Conservation (phyloP, 192 early-diverging fungal genomes). For the Coemansia pectinata region DNA sequence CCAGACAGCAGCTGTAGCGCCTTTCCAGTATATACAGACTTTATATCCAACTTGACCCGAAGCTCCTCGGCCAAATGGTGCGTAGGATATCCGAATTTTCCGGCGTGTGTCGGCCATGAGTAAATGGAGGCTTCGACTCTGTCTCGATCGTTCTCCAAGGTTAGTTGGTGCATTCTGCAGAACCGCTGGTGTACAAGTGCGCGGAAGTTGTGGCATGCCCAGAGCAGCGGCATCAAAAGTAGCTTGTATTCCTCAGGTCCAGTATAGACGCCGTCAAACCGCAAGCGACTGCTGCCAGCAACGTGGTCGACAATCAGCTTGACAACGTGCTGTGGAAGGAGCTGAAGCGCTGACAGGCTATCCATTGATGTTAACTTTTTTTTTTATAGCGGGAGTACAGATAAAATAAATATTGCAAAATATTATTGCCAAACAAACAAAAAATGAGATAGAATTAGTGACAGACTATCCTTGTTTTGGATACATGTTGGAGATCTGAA, state of each 20-base stretch:
- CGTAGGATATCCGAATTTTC: not conserved
- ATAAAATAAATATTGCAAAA: not conserved
- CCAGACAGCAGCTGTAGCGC: not conserved
- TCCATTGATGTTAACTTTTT: not conserved
- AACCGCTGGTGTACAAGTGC: not conserved
- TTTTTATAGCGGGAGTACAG: not conserved
- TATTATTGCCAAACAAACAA: not conserved
- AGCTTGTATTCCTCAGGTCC: not conserved
- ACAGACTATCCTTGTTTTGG: too few species aligned
- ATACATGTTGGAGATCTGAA: too few species aligned
- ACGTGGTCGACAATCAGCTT: not conserved
- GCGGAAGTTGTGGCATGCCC: not conserved
- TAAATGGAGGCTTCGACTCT: too few species aligned
- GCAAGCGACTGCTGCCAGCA: not conserved
- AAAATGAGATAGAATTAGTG: too few species aligned
- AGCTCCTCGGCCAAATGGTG: not conserved
- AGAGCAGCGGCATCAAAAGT: not conserved
- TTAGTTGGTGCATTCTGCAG: not conserved
- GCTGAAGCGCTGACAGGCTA: not conserved
- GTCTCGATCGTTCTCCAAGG: not conserved
- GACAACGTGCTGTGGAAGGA: not conserved
- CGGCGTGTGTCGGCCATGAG: not conserved
- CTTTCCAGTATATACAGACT: not conserved
- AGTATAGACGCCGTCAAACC: not conserved
- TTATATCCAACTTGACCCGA: not conserved